Evolutionary conservation across 2,329 filamentous ascomycete species (phyloP), one percentile per base, ranked within the genome.

Genomic region (Curvularia lunata): DNA sequence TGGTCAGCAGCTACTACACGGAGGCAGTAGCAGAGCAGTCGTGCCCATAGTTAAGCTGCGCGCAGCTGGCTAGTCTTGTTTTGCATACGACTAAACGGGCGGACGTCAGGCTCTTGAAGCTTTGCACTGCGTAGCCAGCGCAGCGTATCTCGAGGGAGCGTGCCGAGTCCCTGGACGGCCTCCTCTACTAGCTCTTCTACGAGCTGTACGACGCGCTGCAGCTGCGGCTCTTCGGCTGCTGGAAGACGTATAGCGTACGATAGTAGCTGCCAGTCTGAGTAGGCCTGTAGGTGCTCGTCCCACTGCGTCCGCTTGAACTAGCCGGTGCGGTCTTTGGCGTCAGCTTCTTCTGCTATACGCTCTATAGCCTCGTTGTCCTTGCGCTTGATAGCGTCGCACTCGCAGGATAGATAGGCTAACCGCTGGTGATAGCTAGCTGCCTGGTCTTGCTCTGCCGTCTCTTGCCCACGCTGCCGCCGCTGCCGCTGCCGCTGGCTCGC

Each of bases 381-480:
- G 10, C 16, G 13, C 41, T 25, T 13, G n/a, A 28, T 12, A 28
- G 25, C 25, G 7, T 28, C 25, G 12, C 42, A 45, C 42, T 45
- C 25, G 25, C 7, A 28, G 5, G 42, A 45, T 23, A 45, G 42
- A 5, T 4, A 4, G 10, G 42, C 25, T 28, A 45, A 25, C 6
- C 42, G 42, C 4, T 45, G 25, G 25, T 45, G 1, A 10, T 18
- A 30, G 25, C 42, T 27, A 1, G 27, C 41, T 43, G 6, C 23
- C 16, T 43, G 8, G 2, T 18, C 1, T 12, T 48, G 18, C 45
- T 48, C 16, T 23, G 10, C 9, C 9, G 2, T 23, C 0, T 73
- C 23, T 25, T 25, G 23, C 23, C 23, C 6, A 25, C 4, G 76
- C 52, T 1, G n/a, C 37, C 21, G 18, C n/a, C 75, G 68, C 0